Evolutionary conservation across 768 basidiomycete species (phyloP).

Genomic region (Agaricus sinodeliciosus): DNA sequence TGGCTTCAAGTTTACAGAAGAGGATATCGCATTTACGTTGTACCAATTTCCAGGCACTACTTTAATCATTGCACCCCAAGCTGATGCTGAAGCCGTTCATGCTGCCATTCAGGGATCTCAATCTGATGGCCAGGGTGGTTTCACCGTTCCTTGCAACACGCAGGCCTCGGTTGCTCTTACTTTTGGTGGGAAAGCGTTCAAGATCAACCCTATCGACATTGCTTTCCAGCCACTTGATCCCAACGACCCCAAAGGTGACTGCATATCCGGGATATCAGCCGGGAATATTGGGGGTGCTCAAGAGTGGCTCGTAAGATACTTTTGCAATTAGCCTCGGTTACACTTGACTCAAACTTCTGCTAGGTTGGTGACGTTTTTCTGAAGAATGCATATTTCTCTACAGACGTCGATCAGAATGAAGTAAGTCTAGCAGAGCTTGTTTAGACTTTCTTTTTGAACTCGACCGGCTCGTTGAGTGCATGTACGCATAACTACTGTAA

Average conservation of each 20-base stretch:
- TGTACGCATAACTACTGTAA: slow-evolving; percentile 4
- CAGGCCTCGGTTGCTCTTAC: slow-evolving; percentile 45
- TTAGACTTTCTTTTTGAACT: not conserved
- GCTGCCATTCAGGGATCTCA: slow-evolving; percentile 48
- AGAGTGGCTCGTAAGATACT: slow-evolving; percentile 54
- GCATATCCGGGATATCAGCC: slow-evolving; percentile 53
- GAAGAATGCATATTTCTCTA: slow-evolving; percentile 35
- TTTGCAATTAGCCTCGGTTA: slow-evolving; percentile 5
- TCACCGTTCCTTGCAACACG: slow-evolving; percentile 63
- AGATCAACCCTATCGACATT: slow-evolving; percentile 53
- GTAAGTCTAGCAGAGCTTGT: slow-evolving; percentile 26
- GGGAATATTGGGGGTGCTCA: slow-evolving; percentile 42
- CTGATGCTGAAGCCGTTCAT: slow-evolving; percentile 55
- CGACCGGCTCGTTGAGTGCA: not conserved
- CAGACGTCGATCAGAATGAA: slow-evolving; percentile 25
- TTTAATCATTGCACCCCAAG: slow-evolving; percentile 9
- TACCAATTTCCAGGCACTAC: slow-evolving; percentile 11
- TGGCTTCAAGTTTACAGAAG: not conserved
- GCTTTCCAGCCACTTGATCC: slow-evolving; percentile 44
- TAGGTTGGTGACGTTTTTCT: slow-evolving; percentile 36
- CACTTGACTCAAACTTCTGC: not conserved
- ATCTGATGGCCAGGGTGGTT: slow-evolving; percentile 32
- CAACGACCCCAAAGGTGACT: slow-evolving; percentile 44
- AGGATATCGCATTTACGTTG: slow-evolving; percentile 1
- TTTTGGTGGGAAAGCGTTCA: slow-evolving; percentile 54